Conservation (phyloP, 2,329 filamentous ascomycete genomes). For the Aspergillus novoparasiticus region DNA sequence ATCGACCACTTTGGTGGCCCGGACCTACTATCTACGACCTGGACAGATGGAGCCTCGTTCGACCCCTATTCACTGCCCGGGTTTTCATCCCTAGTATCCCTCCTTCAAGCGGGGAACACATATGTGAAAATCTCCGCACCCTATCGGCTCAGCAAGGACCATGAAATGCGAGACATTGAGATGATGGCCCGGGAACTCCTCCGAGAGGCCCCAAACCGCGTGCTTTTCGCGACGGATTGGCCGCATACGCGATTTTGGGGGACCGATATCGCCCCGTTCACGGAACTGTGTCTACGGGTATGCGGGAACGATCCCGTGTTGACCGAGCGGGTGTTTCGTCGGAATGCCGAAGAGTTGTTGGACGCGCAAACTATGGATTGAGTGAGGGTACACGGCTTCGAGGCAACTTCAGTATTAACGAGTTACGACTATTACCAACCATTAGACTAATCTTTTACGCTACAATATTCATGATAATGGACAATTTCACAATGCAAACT, state of each 20-base stretch:
- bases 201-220: conserved; percentile 44
- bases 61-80: conserved; percentile 53
- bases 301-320: conserved; percentile 51
- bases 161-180: conserved; percentile 49
- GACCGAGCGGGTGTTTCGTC: conserved; percentile 55
- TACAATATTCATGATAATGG: not conserved
- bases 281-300: conserved; percentile 57
- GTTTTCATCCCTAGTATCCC: conserved; percentile 51
- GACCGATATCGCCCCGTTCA: conserved; percentile 58
- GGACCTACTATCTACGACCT: conserved; percentile 29
- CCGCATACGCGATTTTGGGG: conserved; percentile 65
- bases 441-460: not conserved
- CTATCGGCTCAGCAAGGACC: conserved; percentile 56
- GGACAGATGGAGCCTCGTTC: conserved; percentile 21
- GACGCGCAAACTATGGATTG: conserved; percentile 3
- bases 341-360: conserved; percentile 58
- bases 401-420: not conserved
- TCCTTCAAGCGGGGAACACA: conserved; percentile 52
- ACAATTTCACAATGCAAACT: not conserved
- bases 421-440: not conserved
- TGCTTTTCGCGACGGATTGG: conserved; percentile 66
- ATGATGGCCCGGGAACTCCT: conserved; percentile 55
- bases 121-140: conserved; percentile 63
- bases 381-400: not conserved
- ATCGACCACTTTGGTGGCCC: conserved; percentile 64